A percentile compares a stretch with the other conserved stretches of the same genome.
Evolutionary conservation across 2,329 filamentous ascomycete species (phyloP).

Genomic region (Arthrobotrys sinensis): DNA sequence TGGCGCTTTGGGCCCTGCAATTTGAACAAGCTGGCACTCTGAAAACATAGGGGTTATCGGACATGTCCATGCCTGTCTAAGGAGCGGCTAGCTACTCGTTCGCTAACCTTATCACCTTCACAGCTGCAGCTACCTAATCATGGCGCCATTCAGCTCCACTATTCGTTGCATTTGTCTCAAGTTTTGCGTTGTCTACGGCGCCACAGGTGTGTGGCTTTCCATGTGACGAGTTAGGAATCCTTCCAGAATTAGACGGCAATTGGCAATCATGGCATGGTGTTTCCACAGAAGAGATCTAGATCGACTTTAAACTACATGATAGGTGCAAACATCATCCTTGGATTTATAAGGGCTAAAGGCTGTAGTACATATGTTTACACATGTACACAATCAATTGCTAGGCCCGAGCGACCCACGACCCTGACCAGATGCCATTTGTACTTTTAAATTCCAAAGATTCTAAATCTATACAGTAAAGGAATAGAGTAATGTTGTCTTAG

Average conservation of each 20-base stretch:
- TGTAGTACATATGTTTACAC: too few species aligned
- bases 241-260: slow-evolving; percentile 10
- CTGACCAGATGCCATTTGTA: too few species aligned
- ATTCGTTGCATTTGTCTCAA: slow-evolving; percentile 33
- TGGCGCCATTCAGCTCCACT: slow-evolving; percentile 33
- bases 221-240: not conserved
- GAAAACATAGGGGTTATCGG: slow-evolving; percentile 32
- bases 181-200: slow-evolving; percentile 27
- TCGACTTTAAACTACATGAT: too few species aligned
- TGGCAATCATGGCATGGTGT: too few species aligned
- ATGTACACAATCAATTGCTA: too few species aligned
- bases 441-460: too few species aligned
- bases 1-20: slow-evolving; percentile 24
- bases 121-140: not conserved
- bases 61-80: slow-evolving; percentile 22
- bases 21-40: slow-evolving; percentile 28
- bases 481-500: too few species aligned
- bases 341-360: too few species aligned
- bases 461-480: too few species aligned
- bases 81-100: slow-evolving; percentile 29
- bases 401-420: too few species aligned
- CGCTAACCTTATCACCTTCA: slow-evolving; percentile 35
- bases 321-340: too few species aligned
- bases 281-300: too few species aligned
- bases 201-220: slow-evolving; percentile 18